phyloP scores from a whole-genome alignment of 768 basidiomycete genomes.

The Boletus rex-veris region DNA sequence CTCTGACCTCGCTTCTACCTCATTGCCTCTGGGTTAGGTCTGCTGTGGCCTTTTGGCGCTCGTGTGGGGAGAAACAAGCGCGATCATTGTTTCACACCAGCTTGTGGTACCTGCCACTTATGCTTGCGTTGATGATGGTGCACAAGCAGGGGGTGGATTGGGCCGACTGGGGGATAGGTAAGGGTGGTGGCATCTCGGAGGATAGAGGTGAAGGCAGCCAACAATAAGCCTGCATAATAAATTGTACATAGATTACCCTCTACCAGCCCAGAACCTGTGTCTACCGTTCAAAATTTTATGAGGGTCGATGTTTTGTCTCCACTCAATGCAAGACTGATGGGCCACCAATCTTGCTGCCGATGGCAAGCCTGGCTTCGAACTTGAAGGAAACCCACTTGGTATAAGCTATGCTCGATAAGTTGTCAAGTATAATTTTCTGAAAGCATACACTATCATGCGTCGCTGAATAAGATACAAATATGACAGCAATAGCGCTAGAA shows the following conservation, averaged over 20 bases:
- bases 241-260: not conserved
- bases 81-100: conserved; percentile 73
- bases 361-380: no score
- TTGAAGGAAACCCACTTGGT: no score
- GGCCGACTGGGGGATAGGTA: conserved; percentile 46
- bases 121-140: conserved; percentile 91
- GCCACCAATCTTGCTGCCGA: not conserved
- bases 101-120: conserved; percentile 86
- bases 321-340: not conserved
- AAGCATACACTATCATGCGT: not conserved
- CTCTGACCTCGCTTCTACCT: conserved; percentile 68
- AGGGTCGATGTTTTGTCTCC: not conserved
- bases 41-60: conserved; percentile 73
- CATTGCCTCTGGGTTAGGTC: conserved; percentile 67
- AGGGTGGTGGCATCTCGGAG: not conserved
- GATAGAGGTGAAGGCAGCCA: not conserved
- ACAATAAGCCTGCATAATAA: not conserved
- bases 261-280: not conserved
- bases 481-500: not conserved
- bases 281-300: no score
- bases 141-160: conserved; percentile 88
- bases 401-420: not conserved
- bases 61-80: conserved; percentile 73
- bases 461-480: not conserved
- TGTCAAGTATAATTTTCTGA: not conserved